These are phyloP conservation scores for Garcileccinum viscosum DNA, from an alignment of 1,284 basidiomycete species.

Conservation along the genomic window DNA sequence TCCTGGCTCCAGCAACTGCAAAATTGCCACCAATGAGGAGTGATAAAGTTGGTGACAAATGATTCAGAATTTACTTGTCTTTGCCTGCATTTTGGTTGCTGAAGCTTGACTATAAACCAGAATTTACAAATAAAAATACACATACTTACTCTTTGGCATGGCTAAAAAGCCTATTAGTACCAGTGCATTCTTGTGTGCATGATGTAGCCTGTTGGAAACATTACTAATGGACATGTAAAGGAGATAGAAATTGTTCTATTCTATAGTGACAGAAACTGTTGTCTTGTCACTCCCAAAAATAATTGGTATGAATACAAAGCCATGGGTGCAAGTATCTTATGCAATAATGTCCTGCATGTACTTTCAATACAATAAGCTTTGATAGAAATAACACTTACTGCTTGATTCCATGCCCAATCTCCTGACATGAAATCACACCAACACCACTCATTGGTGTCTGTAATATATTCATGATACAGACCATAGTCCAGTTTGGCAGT, in stretches of 20 bases:
- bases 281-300: background rate
- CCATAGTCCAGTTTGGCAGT: background rate
- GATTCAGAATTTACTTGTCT: background rate
- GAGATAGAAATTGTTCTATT: background rate
- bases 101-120: background rate
- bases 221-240: background rate
- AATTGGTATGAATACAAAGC: background rate
- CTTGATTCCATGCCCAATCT: background rate
- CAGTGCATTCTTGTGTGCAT: background rate
- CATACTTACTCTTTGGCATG: background rate
- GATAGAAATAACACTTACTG: background rate
- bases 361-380: background rate
- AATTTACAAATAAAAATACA: background rate
- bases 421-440: background rate
- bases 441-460: background rate
- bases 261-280: background rate
- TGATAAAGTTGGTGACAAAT: background rate
- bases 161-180: background rate
- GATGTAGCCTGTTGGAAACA: background rate
- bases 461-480: background rate
- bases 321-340: background rate
- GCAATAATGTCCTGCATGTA: background rate
- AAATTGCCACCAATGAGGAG: background rate
- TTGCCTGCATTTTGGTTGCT: background rate
- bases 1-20: background rate